Percentiles rank a stretch among this genome's conserved stretches.
phyloP scores from a whole-genome alignment of 768 basidiomycete genomes.

The Tylopilus intermedius region DNA sequence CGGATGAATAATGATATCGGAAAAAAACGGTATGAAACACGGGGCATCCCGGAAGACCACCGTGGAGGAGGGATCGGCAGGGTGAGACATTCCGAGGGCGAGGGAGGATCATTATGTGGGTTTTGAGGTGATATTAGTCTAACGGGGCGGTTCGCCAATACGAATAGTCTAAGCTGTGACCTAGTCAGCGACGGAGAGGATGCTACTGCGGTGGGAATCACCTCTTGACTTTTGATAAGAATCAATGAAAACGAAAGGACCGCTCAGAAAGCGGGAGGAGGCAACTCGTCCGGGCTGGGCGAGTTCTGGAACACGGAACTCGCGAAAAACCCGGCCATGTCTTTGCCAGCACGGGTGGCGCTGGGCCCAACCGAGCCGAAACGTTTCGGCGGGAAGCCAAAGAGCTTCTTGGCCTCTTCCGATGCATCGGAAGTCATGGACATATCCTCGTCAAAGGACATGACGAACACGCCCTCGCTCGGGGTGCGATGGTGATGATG shows the following conservation, averaged over 20 bases:
- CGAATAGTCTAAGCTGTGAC: conserved; percentile 35
- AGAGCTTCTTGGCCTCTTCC: conserved; percentile 34
- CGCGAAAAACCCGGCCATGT: conserved; percentile 58
- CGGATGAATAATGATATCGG: conserved; percentile 43
- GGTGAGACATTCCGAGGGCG: conserved; percentile 28
- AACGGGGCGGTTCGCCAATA: conserved; percentile 31
- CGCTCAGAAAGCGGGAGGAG: conserved; percentile 55
- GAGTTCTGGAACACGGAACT: conserved; percentile 85
- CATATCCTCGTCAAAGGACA: conserved; percentile 68
- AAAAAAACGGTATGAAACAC: conserved; percentile 26
- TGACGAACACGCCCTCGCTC: conserved; percentile 69
- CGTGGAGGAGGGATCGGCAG: conserved; percentile 5
- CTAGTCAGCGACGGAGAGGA: neutral
- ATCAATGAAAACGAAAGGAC: conserved; percentile 32
- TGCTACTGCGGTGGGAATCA: conserved; percentile 15
- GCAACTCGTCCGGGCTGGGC: conserved; percentile 77
- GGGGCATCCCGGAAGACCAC: conserved; percentile 19
- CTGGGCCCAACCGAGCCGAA: conserved; percentile 29
- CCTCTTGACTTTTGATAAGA: conserved; percentile 38
- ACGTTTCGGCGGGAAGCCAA: conserved; percentile 29
- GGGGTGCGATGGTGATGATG: conserved; percentile 57
- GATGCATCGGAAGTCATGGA: conserved; percentile 38
- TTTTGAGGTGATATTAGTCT: conserved; percentile 35
- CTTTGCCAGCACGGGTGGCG: conserved; percentile 23
- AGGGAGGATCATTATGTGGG: conserved; percentile 26